These are phyloP conservation scores for Aspergillus tubingensis DNA, from an alignment of 2,329 filamentous ascomycete species.

Conservation along the genomic window DNA sequence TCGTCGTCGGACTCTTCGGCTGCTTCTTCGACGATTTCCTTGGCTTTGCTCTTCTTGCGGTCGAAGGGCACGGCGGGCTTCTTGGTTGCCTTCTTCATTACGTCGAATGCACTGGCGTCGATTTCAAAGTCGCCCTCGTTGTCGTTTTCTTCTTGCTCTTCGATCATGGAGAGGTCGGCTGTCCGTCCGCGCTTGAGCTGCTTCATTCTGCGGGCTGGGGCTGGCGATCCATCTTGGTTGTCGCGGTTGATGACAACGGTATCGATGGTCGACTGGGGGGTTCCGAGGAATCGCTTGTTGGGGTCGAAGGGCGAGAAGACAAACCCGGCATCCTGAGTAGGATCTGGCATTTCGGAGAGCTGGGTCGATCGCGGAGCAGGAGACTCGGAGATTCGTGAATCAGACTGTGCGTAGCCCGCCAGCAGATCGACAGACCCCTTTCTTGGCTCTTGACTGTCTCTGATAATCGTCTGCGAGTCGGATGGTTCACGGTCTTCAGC, in stretches of 20 bases:
- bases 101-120: conserved; percentile 62
- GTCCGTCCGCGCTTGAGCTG: conserved; percentile 54
- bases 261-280: conserved; percentile 68
- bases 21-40: conserved; percentile 85
- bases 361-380: conserved; percentile 53
- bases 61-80: conserved; percentile 64
- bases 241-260: conserved; percentile 58
- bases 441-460: conserved; percentile 57
- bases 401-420: conserved; percentile 35
- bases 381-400: conserved; percentile 39
- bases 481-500: conserved; percentile 61
- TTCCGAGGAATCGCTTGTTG: conserved; percentile 62
- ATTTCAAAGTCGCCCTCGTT: conserved; percentile 41
- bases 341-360: conserved; percentile 68
- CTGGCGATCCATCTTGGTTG: conserved; percentile 60
- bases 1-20: conserved; percentile 98
- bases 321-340: conserved; percentile 80
- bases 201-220: conserved; percentile 61
- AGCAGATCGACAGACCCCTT: conserved; percentile 50
- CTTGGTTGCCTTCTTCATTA: conserved; percentile 67
- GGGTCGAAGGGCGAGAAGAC: conserved; percentile 71
- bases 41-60: conserved; percentile 84
- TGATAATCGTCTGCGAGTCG: conserved; percentile 62
- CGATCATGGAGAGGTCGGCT: conserved; percentile 49
- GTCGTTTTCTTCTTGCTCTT: conserved; percentile 42